Conservation (phyloP, 2,329 filamentous ascomycete genomes). For the Diaporthe vaccinii region DNA sequence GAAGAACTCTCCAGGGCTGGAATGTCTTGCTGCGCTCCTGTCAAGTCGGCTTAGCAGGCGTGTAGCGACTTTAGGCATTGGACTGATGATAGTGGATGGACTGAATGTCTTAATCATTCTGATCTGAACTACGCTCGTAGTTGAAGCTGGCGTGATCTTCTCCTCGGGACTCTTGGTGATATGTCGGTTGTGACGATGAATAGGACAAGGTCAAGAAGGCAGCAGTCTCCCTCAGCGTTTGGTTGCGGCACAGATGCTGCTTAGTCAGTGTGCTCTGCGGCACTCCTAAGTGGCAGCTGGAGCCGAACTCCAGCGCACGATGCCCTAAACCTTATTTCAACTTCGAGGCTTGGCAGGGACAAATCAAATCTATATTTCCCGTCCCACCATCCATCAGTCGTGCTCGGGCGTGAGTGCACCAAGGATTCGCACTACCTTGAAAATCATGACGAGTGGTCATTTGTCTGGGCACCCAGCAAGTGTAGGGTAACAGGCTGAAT, state of each 20-base stretch:
- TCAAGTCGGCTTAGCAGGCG: neutral
- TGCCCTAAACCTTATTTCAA: constrained; percentile 22
- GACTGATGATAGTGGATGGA: neutral
- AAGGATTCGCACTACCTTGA: no score
- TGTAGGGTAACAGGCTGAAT: no score
- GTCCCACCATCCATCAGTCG: no score
- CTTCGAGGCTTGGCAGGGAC: neutral
- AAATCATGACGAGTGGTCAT: no score
- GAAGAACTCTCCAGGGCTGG: neutral
- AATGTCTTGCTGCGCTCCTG: neutral
- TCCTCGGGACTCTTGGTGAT: neutral
- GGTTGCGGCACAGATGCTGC: neutral
- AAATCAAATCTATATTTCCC: neutral
- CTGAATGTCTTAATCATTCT: no score
- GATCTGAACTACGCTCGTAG: neutral
- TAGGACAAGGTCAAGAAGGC: neutral
- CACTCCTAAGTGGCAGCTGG: neutral
- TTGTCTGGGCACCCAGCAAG: no score
- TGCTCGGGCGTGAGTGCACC: no score
- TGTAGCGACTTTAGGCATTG: neutral
- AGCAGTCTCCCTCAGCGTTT: neutral
- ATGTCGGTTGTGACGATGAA: neutral
- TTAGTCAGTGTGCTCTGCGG: neutral
- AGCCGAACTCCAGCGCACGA: constrained; percentile 13
- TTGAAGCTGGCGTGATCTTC: neutral